phyloP scores from a whole-genome alignment of 352 stramenopile genomes.

The Phytophthora melonis region DNA sequence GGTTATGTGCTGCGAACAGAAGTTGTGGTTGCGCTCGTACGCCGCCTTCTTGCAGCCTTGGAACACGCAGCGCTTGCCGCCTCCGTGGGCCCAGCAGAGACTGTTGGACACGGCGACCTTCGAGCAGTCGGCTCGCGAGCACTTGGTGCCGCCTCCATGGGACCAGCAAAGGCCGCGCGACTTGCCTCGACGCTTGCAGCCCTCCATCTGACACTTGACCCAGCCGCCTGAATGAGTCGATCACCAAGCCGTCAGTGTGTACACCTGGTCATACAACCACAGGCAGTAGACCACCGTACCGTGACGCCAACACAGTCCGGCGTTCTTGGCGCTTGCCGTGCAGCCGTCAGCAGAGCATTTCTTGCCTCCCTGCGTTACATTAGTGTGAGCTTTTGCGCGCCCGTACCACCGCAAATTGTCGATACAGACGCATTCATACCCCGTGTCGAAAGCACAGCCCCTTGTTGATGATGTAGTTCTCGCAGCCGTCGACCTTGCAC shows the following conservation, averaged over 20 bases:
- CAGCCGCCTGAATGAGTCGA: conserved; percentile 35
- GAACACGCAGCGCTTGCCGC: conserved; percentile 47
- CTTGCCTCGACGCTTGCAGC: conserved; percentile 49
- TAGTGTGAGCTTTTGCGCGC: not conserved
- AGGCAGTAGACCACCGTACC: conserved; percentile 18
- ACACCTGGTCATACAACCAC: not conserved
- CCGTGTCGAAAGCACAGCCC: conserved; percentile 58
- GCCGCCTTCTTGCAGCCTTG: conserved; percentile 47
- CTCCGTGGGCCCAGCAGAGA: conserved; percentile 49
- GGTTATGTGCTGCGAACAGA: conserved; percentile 48
- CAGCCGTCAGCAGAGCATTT: conserved; percentile 44
- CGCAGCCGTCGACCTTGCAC: conserved; percentile 49
- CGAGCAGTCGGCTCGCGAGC: conserved; percentile 29
- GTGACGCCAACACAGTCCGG: conserved; percentile 49
- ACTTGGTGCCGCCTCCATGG: conserved; percentile 53
- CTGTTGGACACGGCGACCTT: conserved; percentile 54
- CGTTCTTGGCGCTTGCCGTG: conserved; percentile 49
- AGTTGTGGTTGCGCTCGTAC: conserved; percentile 53
- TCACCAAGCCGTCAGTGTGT: not conserved
- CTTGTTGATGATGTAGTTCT: conserved; percentile 61
- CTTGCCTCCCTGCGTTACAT: conserved; percentile 43
- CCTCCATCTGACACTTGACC: conserved; percentile 49
- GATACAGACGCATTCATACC: conserved; percentile 25
- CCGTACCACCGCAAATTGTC: conserved; percentile 13
- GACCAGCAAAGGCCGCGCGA: conserved; percentile 57